Evolutionary conservation across 2,329 filamentous ascomycete genomes (phyloP), one percentile per base, ranked within the genome.

Genomic region (Chaetomiaceae sp.): DNA sequence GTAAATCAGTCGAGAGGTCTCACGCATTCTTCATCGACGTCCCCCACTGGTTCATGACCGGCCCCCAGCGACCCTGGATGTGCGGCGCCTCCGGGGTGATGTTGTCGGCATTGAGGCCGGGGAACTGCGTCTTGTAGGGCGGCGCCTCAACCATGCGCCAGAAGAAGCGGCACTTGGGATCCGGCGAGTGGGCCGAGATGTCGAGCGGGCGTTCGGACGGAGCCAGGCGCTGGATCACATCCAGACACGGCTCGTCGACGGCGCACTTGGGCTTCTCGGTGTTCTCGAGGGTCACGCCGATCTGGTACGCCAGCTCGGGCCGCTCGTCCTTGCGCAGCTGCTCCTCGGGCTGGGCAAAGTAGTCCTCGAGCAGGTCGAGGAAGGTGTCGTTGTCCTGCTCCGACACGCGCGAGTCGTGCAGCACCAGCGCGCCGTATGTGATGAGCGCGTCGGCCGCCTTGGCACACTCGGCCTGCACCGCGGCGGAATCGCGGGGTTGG

Each of bases 231-330:
- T 69, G 58, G 57, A 83, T 82, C 38, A 83, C 73, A 54, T 74
- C 68, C 30, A 82, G 71, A 57, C 79, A 83, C 25, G 79, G 77
- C 69, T 77, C 78, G 64, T 82, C 77, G 56, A 81, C 78, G 52
- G 79, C 79, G 65, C 79, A 83, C 66, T 81, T 81, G 48, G 79
- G 79, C 68, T 76, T 79, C 69, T 83, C 79, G 1, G 79, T 83
- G 66, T 81, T 79, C 59, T 81, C 79, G 49, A 83, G 74, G 27
- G 79, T 83, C 37, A 81, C 79, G 56, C 79, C 79, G 44, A 83
- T 72, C 67, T 83, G 79, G 68, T 81, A 82, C 61, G 74, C 73
- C 21, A 82, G 68, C 60, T 77, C 76, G 5, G 79, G 79, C 2
- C 78, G 73, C 68, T 81, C 77, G 57, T 83, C 79, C 31, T 62